Conservation (phyloP, 1,139 yeast genomes). For the Hemisphaericaspora lyxosophila region DNA sequence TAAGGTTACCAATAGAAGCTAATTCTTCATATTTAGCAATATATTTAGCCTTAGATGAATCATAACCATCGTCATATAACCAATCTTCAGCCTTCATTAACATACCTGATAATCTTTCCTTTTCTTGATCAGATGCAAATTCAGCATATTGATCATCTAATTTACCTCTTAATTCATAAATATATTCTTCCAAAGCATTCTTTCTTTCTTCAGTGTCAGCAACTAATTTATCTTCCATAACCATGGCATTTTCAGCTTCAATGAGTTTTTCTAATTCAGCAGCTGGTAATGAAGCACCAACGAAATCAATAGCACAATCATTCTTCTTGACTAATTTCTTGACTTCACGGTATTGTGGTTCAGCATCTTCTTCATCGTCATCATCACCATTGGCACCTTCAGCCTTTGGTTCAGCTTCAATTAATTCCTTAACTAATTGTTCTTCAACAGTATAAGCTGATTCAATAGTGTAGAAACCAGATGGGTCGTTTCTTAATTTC, state of each 20-base stretch:
- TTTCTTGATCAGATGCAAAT: conserved; percentile 90
- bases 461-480: conserved; percentile 92
- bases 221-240: conserved; percentile 89
- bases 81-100: conserved; percentile 92
- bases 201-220: conserved; percentile 99
- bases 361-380: conserved; percentile 46
- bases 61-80: conserved; percentile 97
- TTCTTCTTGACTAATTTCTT: conserved; percentile 93
- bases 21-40: conserved; percentile 98
- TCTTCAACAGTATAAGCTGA: conserved; percentile 95
- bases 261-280: conserved; percentile 57
- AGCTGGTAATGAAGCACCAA: conserved; percentile 67
- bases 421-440: conserved; percentile 77
- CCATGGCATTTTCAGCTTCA: conserved; percentile 83
- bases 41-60: conserved; percentile 93
- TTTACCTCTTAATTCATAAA: conserved; percentile 96
- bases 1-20: conserved; percentile 90
- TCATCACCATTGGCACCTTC: conserved; percentile 52
- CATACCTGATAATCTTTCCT: conserved; percentile 70
- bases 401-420: conserved; percentile 58
- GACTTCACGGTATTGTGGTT: conserved; percentile 87
- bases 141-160: conserved; percentile 87
- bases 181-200: conserved; percentile 97
- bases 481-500: conserved; percentile 95
- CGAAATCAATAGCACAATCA: conserved; percentile 57